Evolutionary conservation across 306 rosid genomes (phyloP), one percentile per base, ranked within the genome.

Genomic region (Parietaria judaica): DNA sequence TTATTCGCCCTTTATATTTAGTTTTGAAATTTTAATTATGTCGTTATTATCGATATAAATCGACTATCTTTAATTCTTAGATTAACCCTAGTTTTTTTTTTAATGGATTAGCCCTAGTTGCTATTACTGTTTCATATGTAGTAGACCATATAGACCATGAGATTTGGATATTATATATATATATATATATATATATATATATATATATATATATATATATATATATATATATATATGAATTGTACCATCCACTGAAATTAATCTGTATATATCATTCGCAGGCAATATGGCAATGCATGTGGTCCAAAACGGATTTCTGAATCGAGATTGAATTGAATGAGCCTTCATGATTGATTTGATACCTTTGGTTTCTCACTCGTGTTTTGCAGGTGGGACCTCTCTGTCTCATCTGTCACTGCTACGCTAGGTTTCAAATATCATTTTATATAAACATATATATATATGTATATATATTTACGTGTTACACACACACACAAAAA

Each of bases 321-420:
- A 53, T 53, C 37, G 23, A 53, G 57, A 17, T 53, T 53, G 57
- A 53, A 53, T 53, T 53, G 57, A 53, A 53, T 53, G 36, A 53
- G 56, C 56, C 56, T 53, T 53, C 56, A 53, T 53, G 56, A 53
- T 53, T 53, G 56, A 53, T 7, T 53, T 53, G 56, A 53, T 7
- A 7, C 57, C 57, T 36, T 53, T 36, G 57, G 57, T 53, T 53
- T 3, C 4, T 34, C 57, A 53, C 57, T 53, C 57, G 57, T 53
- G 57, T 53, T 53, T 31, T 17, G 37, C 37, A 17, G 57, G 57
- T 53, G 57, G 57, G 57, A 53, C 57, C 57, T 34, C 36, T 17
- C 57, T 15, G 12, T 1, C 57, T 53, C 34, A 51, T 53, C 57
- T 17, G 34, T 17, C 57, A 17, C 36, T 8, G 45, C 45, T 8